These are phyloP conservation scores for Dictyostelium brefeldianum DNA, from an alignment of 78 protist genomes.

Conservation along the genomic window DNA sequence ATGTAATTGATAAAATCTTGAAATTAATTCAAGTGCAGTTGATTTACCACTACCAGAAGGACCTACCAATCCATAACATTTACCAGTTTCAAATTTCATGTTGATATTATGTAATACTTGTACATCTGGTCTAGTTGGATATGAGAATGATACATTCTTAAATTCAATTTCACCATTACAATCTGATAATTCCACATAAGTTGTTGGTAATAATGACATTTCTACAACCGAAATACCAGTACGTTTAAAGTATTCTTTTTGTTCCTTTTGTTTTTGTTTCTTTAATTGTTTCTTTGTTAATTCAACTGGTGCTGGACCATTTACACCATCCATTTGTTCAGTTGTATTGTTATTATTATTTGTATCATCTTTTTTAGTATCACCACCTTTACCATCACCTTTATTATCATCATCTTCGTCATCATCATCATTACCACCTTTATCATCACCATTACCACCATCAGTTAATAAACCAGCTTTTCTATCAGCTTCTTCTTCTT, in stretches of 20 bases:
- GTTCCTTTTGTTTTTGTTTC: conserved; percentile 15
- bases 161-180: conserved; percentile 80
- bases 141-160: conserved; percentile 79
- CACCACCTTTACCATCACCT: neutral
- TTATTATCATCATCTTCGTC: neutral
- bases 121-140: conserved; percentile 84
- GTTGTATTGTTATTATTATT: neutral
- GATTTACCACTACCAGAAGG: conserved; percentile 93
- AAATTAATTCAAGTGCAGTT: conserved; percentile 80
- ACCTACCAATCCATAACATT: conserved; percentile 92
- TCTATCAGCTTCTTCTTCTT: conserved; percentile 1
- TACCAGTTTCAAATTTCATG: conserved; percentile 81
- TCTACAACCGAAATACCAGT: conserved; percentile 60
- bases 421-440: neutral
- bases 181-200: conserved; percentile 11
- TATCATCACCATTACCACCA: neutral
- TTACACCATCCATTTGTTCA: neutral
- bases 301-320: neutral
- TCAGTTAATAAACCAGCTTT: neutral
- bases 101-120: conserved; percentile 82
- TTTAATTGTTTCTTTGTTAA: conserved; percentile 26
- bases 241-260: neutral
- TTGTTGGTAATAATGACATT: conserved; percentile 7
- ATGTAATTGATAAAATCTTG: conserved; percentile 74
- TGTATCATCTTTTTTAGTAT: neutral